These are phyloP conservation scores for Mycena pura DNA, from an alignment of 768 basidiomycete species.

Conservation along the genomic window DNA sequence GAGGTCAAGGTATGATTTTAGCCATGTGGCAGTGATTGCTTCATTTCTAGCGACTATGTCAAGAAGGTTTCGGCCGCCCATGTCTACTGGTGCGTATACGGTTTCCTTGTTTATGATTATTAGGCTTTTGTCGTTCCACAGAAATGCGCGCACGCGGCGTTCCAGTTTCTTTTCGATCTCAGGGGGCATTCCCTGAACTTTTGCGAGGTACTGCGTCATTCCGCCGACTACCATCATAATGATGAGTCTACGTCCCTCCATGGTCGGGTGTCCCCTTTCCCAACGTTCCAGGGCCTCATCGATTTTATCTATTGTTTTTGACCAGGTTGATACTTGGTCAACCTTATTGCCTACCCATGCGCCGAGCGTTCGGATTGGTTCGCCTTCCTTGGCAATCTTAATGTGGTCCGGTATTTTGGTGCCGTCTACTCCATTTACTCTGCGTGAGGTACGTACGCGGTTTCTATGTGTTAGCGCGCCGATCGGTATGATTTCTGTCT, in stretches of 20 bases:
- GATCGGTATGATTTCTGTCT: constrained; percentile 8
- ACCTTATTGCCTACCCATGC: constrained; percentile 14
- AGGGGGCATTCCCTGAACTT: constrained; percentile 33
- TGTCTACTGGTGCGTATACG: constrained; percentile 4
- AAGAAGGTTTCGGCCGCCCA: constrained; percentile 16
- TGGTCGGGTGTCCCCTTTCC: constrained; percentile 20
- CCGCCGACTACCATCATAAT: constrained; percentile 24
- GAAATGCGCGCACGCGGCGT: background rate
- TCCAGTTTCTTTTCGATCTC: constrained; percentile 9
- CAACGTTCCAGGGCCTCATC: constrained; percentile 3
- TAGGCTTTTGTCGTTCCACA: background rate
- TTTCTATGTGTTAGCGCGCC: background rate
- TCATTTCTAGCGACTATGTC: too few relatives aligned
- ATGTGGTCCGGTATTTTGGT: background rate
- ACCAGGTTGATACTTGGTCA: background rate
- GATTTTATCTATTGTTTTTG: constrained; percentile 1
- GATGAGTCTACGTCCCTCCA: constrained; percentile 15
- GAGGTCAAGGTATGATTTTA: constrained; percentile 3
- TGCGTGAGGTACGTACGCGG: background rate
- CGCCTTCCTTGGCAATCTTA: constrained; percentile 2
- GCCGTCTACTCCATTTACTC: background rate
- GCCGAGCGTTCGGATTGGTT: constrained; percentile 13
- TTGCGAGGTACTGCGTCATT: too few relatives aligned
- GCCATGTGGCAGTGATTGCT: constrained; percentile 23
- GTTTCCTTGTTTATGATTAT: background rate